These are phyloP conservation scores for Chrysoporthe cubensis DNA, from an alignment of 2,329 filamentous ascomycete species.

Conservation along the genomic window DNA sequence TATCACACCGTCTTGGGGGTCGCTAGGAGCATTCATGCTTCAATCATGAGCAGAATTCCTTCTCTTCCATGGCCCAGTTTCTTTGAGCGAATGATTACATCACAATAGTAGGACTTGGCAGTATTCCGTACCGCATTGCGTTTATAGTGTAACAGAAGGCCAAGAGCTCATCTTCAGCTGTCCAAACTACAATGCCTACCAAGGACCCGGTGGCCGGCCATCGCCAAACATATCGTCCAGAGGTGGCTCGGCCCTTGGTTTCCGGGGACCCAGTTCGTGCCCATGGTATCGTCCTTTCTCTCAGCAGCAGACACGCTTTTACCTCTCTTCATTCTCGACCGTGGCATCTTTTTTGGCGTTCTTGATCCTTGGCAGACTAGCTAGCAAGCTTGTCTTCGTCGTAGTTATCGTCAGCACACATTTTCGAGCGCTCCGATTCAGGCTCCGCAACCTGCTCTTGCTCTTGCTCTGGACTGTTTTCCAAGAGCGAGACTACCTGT, in stretches of 20 bases:
- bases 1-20: background rate
- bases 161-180: background rate
- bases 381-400: background rate
- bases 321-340: constrained; percentile 10
- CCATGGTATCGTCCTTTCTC: background rate
- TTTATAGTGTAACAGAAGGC: background rate
- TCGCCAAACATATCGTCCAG: background rate
- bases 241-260: constrained; percentile 13
- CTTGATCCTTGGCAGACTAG: background rate
- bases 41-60: background rate
- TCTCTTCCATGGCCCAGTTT: background rate
- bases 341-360: background rate
- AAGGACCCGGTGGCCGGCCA: background rate
- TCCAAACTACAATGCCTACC: background rate
- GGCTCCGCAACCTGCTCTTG: background rate
- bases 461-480: constrained; percentile 15
- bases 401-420: constrained; percentile 25
- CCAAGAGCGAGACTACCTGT: constrained; percentile 14
- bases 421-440: constrained; percentile 15
- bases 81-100: background rate
- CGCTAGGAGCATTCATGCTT: background rate
- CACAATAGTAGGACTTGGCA: background rate
- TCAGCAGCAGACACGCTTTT: constrained; percentile 15
- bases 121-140: background rate
- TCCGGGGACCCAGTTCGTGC: constrained; percentile 6